Evolutionary conservation across 305 asterid species (phyloP).

Genomic region (Lippia alba): DNA sequence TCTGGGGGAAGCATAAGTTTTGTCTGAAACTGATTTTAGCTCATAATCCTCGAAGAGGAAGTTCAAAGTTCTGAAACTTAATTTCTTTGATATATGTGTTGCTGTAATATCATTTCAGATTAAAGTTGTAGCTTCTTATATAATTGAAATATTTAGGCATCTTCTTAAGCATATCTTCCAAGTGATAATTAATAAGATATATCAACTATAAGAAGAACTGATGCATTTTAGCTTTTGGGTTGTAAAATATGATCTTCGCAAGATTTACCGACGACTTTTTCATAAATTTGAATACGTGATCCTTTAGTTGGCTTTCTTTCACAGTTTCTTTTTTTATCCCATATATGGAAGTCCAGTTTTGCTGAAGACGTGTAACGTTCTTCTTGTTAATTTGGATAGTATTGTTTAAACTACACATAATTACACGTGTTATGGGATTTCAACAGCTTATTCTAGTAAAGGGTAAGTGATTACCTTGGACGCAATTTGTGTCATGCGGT

Average conservation of each 20-base stretch:
- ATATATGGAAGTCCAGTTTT: background rate
- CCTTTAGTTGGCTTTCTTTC: background rate
- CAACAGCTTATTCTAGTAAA: background rate
- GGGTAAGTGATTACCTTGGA: background rate
- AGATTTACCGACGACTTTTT: background rate
- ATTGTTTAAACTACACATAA: background rate
- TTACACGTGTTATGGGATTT: background rate
- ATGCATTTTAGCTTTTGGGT: background rate
- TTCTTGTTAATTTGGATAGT: background rate
- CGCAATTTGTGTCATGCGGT: background rate
- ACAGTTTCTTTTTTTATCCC: background rate
- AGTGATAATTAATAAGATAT: background rate
- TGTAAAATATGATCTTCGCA: background rate
- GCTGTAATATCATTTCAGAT: background rate
- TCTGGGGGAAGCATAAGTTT: background rate
- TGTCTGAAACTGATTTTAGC: constrained; percentile 1
- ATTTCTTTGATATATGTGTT: background rate
- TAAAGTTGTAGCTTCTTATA: background rate
- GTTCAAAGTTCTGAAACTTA: background rate
- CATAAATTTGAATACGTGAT: background rate
- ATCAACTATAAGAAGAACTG: background rate
- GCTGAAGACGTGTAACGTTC: background rate
- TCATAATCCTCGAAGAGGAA: background rate
- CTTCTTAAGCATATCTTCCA: background rate
- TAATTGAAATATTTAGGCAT: too few species aligned